Evolutionary conservation across 805 yeast species (phyloP).

Genomic region (Kluyveromyces starmeri): DNA sequence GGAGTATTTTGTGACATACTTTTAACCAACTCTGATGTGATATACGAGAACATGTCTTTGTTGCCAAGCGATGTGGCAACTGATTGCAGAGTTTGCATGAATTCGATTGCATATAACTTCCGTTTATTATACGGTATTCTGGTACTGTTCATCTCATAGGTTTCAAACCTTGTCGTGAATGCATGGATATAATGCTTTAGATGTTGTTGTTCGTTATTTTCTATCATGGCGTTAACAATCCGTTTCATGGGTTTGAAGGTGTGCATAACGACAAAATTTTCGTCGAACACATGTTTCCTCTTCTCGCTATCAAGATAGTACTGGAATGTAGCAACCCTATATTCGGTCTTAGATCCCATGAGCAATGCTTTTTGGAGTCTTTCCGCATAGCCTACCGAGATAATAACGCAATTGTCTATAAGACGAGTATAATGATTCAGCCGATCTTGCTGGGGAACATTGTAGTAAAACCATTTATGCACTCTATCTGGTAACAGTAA

Average conservation of each 20-base stretch:
- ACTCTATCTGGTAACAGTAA: conserved; percentile 15
- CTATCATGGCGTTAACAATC: conserved; percentile 11
- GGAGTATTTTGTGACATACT: conserved; percentile 5
- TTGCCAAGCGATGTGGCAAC: conserved; percentile 14
- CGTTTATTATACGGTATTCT: conserved; percentile 3
- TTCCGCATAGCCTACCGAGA: conserved; percentile 13
- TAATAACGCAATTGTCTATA: conserved; percentile 17
- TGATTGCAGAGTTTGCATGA: conserved; percentile 16
- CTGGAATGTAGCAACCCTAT: conserved; percentile 22
- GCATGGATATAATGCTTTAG: conserved; percentile 17
- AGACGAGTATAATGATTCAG: conserved; percentile 21
- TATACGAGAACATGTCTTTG: conserved; percentile 16
- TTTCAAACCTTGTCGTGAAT: conserved; percentile 15
- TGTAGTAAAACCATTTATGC: conserved; percentile 23
- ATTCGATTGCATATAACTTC: conserved; percentile 12
- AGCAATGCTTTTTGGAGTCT: conserved; percentile 13
- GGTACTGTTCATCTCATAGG: conserved; percentile 3
- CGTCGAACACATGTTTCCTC: conserved; percentile 9
- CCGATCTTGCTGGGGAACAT: conserved; percentile 11
- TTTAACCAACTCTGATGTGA: conserved; percentile 10
- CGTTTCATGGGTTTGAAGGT: conserved; percentile 15
- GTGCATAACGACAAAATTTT: conserved; percentile 18
- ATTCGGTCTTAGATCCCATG: conserved; percentile 23
- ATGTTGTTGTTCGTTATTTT: conserved; percentile 13
- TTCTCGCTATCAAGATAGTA: conserved; percentile 14